phyloP scores from a whole-genome alignment of 108 stramenopile species.

The Nitzschia sp. region DNA sequence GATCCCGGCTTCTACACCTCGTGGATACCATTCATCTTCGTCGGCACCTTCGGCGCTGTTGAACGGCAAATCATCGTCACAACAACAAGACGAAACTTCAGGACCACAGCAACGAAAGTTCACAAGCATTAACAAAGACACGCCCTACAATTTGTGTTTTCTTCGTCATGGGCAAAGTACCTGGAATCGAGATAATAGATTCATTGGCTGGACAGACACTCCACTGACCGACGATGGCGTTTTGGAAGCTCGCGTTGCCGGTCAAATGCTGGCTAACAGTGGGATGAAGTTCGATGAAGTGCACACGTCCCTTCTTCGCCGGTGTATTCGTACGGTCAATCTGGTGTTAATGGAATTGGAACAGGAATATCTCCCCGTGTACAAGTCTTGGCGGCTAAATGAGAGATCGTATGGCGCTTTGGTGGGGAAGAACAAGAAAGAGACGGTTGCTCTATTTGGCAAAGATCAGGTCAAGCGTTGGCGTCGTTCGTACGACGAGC shows the following conservation, averaged over 20 bases:
- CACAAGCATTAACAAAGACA: slow-evolving; percentile 31
- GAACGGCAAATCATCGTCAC: neutral
- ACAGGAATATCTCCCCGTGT: slow-evolving; percentile 90
- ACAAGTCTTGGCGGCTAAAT: slow-evolving; percentile 91
- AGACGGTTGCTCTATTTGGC: slow-evolving; percentile 83
- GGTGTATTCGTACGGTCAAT: slow-evolving; percentile 83
- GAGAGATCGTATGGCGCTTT: slow-evolving; percentile 89
- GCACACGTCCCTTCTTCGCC: slow-evolving; percentile 80
- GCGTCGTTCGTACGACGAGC: slow-evolving; percentile 91
- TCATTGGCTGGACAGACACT: slow-evolving; percentile 92
- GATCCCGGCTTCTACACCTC: neutral
- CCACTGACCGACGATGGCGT: slow-evolving; percentile 93
- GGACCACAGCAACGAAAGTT: slow-evolving; percentile 20
- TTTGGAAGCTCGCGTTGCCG: slow-evolving; percentile 90
- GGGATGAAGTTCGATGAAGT: slow-evolving; percentile 86
- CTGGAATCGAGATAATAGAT: slow-evolving; percentile 93
- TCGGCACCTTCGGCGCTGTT: slow-evolving; percentile 3
- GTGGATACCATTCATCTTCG: neutral
- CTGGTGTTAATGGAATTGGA: slow-evolving; percentile 87
- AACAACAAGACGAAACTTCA: neutral
- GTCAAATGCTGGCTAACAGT: slow-evolving; percentile 71
- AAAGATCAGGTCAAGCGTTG: slow-evolving; percentile 81
- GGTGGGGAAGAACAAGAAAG: slow-evolving; percentile 93
- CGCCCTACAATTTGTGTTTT: slow-evolving; percentile 72
- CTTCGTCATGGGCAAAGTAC: slow-evolving; percentile 88